These are phyloP conservation scores for Helicocarpus griseus DNA, from an alignment of 2,329 filamentous ascomycete species.

Conservation along the genomic window DNA sequence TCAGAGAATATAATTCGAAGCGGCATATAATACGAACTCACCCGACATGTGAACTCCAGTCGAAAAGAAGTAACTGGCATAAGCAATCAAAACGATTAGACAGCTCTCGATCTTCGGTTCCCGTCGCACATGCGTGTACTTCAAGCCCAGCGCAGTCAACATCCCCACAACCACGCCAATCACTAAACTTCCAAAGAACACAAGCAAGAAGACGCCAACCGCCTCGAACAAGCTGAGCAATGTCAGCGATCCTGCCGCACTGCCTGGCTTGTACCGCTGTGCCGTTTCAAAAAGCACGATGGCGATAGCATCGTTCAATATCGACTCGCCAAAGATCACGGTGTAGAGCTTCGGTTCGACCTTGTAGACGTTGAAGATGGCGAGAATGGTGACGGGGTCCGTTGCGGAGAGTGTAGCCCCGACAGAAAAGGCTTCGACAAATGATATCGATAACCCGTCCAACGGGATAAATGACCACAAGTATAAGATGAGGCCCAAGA, in stretches of 20 bases:
- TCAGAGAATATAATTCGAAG: background rate
- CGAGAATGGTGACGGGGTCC: slow-evolving; percentile 92
- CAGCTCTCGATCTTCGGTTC: slow-evolving; percentile 97
- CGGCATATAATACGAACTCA: slow-evolving; percentile 38
- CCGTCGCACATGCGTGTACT: slow-evolving; percentile 86
- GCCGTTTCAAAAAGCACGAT: slow-evolving; percentile 98
- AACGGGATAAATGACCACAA: slow-evolving; percentile 81
- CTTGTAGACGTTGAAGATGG: slow-evolving; percentile 99
- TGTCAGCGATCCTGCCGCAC: slow-evolving; percentile 59
- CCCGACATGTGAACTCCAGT: slow-evolving; percentile 94
- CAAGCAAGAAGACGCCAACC: slow-evolving; percentile 85
- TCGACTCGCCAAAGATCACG: slow-evolving; percentile 96
- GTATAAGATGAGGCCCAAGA: slow-evolving; percentile 80
- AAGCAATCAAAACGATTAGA: slow-evolving; percentile 84
- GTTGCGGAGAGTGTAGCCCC: slow-evolving; percentile 94
- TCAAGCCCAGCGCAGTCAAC: slow-evolving; percentile 74
- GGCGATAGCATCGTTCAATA: slow-evolving; percentile 94
- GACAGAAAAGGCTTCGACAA: slow-evolving; percentile 93
- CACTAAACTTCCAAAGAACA: slow-evolving; percentile 88
- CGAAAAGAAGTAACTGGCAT: slow-evolving; percentile 95
- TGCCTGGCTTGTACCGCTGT: slow-evolving; percentile 76
- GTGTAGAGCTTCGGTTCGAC: slow-evolving; percentile 98
- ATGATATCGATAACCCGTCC: slow-evolving; percentile 74
- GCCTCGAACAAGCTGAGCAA: slow-evolving; percentile 80
- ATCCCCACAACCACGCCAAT: slow-evolving; percentile 86